Conservation (phyloP, 345 rosid genomes). For the Viola odorata region DNA sequence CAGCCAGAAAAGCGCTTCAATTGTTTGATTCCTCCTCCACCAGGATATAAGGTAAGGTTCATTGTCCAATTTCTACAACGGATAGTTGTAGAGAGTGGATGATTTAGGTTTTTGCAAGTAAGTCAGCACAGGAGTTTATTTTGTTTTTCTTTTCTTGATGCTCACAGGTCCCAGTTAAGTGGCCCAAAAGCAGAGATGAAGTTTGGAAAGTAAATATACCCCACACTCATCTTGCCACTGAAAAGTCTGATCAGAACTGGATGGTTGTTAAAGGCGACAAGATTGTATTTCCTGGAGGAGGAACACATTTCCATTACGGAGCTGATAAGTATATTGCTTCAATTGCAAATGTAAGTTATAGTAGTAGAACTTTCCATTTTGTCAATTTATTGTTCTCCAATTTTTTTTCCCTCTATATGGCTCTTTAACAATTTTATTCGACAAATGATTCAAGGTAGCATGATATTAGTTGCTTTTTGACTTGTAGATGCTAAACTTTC, state of each 20-base stretch:
- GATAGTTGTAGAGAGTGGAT: background rate
- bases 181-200: constrained; percentile 99
- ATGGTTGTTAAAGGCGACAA: constrained; percentile 98
- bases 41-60: constrained; percentile 68
- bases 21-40: constrained; percentile 98
- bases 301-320: constrained; percentile 98
- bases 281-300: constrained; percentile 94
- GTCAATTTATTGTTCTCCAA: background rate
- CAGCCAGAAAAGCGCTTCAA: constrained; percentile 86
- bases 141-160: background rate
- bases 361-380: background rate
- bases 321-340: constrained; percentile 96
- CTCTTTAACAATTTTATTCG: background rate
- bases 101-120: background rate
- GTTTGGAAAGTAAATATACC: constrained; percentile 99
- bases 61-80: background rate
- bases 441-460: background rate
- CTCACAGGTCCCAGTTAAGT: constrained; percentile 83
- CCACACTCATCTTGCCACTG: constrained; percentile 96
- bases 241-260: constrained; percentile 99
- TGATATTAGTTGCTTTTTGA: constrained; percentile 9
- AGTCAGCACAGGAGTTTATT: background rate
- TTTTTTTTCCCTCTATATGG: background rate
- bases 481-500: constrained; percentile 92
- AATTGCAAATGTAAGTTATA: constrained; percentile 72